Percentiles rank a stretch among this genome's conserved stretches.
These are phyloP conservation scores for Pochonia chlamydosporia DNA, from an alignment of 2,329 filamentous ascomycete genomes.

Conservation along the genomic window DNA sequence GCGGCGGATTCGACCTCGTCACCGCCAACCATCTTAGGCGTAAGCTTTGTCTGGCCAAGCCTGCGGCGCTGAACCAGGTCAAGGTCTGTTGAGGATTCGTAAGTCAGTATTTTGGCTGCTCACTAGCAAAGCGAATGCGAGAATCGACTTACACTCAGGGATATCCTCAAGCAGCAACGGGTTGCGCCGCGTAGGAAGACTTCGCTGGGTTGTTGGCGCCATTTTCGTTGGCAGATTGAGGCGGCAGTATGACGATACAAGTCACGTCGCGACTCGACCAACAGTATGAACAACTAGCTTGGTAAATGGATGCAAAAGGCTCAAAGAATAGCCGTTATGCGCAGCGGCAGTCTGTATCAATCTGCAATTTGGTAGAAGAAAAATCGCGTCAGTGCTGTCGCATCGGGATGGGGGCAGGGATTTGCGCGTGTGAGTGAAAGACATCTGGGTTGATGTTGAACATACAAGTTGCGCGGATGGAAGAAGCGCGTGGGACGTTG, in stretches of 20 bases:
- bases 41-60: slow-evolving; percentile 86
- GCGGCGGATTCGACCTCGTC: slow-evolving; percentile 67
- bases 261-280: slow-evolving; percentile 4
- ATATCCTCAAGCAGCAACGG: slow-evolving; percentile 60
- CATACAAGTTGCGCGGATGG: slow-evolving; percentile 2
- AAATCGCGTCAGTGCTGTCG: neutral
- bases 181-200: slow-evolving; percentile 57
- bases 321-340: neutral
- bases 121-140: slow-evolving; percentile 4
- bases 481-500: neutral
- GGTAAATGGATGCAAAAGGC: neutral
- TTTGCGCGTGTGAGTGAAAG: neutral
- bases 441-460: neutral
- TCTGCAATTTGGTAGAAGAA: neutral
- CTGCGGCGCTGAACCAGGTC: slow-evolving; percentile 79
- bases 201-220: slow-evolving; percentile 31
- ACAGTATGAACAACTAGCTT: neutral
- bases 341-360: neutral
- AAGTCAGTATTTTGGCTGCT: slow-evolving; percentile 15
- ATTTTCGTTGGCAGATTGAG: slow-evolving; percentile 19
- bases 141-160: slow-evolving; percentile 49
- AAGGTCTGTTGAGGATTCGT: slow-evolving; percentile 43
- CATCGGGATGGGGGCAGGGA: neutral
- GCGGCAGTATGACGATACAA: neutral
- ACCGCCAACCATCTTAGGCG: slow-evolving; percentile 72